These are phyloP conservation scores for Xylariomycetidae sp. DNA, from an alignment of 2,329 filamentous ascomycete species.

Conservation along the genomic window DNA sequence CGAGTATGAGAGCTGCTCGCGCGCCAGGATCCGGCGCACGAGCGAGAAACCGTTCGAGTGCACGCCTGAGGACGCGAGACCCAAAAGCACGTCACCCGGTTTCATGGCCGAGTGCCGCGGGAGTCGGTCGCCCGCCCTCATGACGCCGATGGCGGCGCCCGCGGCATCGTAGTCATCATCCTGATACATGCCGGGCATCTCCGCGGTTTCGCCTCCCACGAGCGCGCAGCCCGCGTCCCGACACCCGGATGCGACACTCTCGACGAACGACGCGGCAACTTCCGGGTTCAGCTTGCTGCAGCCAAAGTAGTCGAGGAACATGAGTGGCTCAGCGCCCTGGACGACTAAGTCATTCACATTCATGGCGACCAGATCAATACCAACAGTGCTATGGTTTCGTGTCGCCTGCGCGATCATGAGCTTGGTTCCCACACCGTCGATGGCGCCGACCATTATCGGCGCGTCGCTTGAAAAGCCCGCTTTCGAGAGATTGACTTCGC, in stretches of 20 bases:
- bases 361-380: slow-evolving; percentile 97
- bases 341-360: slow-evolving; percentile 98
- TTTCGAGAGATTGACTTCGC: slow-evolving; percentile 71
- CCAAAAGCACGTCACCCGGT: slow-evolving; percentile 79
- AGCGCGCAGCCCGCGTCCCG: slow-evolving; percentile 80
- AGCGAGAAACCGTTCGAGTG: slow-evolving; percentile 98
- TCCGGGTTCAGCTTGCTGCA: slow-evolving; percentile 81
- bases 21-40: slow-evolving; percentile 82
- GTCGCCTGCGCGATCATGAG: slow-evolving; percentile 91
- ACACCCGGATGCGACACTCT: slow-evolving; percentile 86
- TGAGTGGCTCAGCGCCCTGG: slow-evolving; percentile 88
- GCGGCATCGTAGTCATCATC: slow-evolving; percentile 89
- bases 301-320: slow-evolving; percentile 97
- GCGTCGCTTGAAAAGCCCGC: slow-evolving; percentile 65
- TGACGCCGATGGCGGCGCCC: slow-evolving; percentile 82
- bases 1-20: slow-evolving; percentile 65
- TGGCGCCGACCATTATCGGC: slow-evolving; percentile 85
- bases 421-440: slow-evolving; percentile 95
- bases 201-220: slow-evolving; percentile 95
- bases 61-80: slow-evolving; percentile 77
- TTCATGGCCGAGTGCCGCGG: slow-evolving; percentile 73
- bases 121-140: slow-evolving; percentile 64
- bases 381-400: slow-evolving; percentile 88
- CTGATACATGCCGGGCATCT: slow-evolving; percentile 95
- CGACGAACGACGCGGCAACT: slow-evolving; percentile 78